These are phyloP conservation scores for Fusarium protoensiforme DNA, from an alignment of 2,329 filamentous ascomycete genomes.

Conservation along the genomic window DNA sequence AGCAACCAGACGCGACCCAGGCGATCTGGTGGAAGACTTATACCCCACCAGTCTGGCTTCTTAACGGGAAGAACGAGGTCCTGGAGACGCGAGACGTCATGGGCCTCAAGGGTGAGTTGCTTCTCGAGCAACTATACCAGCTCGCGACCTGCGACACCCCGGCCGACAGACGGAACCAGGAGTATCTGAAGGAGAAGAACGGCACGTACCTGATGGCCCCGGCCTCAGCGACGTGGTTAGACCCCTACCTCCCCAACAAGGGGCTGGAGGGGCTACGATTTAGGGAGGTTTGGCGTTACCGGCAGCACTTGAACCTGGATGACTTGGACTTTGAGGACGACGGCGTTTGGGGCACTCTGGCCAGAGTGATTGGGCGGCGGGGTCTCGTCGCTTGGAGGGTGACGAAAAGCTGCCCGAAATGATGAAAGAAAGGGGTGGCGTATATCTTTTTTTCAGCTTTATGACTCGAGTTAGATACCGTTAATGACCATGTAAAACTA, in stretches of 20 bases:
- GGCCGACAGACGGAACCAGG: slow-evolving; percentile 63
- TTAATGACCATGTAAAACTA: slow-evolving; percentile 28
- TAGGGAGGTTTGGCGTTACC: slow-evolving; percentile 76
- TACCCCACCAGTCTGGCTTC: slow-evolving; percentile 82
- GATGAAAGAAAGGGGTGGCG: slow-evolving; percentile 23
- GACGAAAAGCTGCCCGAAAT: slow-evolving; percentile 66
- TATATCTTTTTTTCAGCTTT: slow-evolving; percentile 14
- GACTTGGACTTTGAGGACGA: slow-evolving; percentile 84
- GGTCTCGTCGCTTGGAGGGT: slow-evolving; percentile 73
- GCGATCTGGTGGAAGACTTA: slow-evolving; percentile 91
- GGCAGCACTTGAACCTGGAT: slow-evolving; percentile 78
- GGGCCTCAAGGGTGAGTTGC: slow-evolving; percentile 71
- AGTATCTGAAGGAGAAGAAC: slow-evolving; percentile 70
- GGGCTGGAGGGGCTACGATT: slow-evolving; percentile 70
- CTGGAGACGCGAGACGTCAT: slow-evolving; percentile 79
- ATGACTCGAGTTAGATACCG: slow-evolving; percentile 29
- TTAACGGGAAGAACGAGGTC: slow-evolving; percentile 79
- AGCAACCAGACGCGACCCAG: slow-evolving; percentile 74
- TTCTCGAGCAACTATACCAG: slow-evolving; percentile 68
- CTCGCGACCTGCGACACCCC: slow-evolving; percentile 73
- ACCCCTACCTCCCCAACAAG: slow-evolving; percentile 70
- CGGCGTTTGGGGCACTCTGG: slow-evolving; percentile 77
- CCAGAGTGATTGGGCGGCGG: slow-evolving; percentile 72
- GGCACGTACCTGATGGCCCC: slow-evolving; percentile 80
- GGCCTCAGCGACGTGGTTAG: slow-evolving; percentile 76